Conservation (phyloP, 768 basidiomycete species). For the Coprinopsis cinerea region DNA sequence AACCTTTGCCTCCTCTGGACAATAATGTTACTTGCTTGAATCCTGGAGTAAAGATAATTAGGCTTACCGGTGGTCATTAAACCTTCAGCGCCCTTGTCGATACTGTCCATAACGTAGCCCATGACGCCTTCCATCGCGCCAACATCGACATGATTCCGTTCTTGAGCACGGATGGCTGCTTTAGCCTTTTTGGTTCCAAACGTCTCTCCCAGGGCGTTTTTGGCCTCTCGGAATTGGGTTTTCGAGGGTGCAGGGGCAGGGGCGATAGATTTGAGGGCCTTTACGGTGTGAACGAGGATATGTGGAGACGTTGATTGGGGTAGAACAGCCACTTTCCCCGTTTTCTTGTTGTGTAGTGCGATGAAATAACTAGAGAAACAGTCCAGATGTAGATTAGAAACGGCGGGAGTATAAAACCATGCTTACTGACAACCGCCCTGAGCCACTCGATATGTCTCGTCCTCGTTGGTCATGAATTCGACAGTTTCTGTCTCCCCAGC, state of each 20-base stretch:
- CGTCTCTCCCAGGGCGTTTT: conserved; percentile 79
- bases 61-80: conserved; percentile 64
- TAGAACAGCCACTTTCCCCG: conserved; percentile 62
- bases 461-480: conserved; percentile 69
- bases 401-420: neutral
- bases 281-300: conserved; percentile 73
- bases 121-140: conserved; percentile 82
- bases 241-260: conserved; percentile 44
- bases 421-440: conserved; percentile 66
- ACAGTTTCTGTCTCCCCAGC: conserved; percentile 82
- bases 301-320: conserved; percentile 60
- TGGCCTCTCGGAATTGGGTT: conserved; percentile 53
- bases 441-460: conserved; percentile 42
- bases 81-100: conserved; percentile 64
- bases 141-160: conserved; percentile 87
- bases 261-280: conserved; percentile 67
- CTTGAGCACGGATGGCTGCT: conserved; percentile 73
- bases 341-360: conserved; percentile 75
- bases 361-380: conserved; percentile 63
- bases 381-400: conserved; percentile 5
- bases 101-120: conserved; percentile 75
- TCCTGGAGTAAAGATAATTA: neutral
- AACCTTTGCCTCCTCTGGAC: conserved; percentile 61
- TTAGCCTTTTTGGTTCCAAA: conserved; percentile 97
- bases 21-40: conserved; percentile 6